A percentile compares a stretch with the other conserved stretches of the same genome.
Conservation (phyloP, 2,329 filamentous ascomycete genomes). For the Aspergillus candidus region DNA sequence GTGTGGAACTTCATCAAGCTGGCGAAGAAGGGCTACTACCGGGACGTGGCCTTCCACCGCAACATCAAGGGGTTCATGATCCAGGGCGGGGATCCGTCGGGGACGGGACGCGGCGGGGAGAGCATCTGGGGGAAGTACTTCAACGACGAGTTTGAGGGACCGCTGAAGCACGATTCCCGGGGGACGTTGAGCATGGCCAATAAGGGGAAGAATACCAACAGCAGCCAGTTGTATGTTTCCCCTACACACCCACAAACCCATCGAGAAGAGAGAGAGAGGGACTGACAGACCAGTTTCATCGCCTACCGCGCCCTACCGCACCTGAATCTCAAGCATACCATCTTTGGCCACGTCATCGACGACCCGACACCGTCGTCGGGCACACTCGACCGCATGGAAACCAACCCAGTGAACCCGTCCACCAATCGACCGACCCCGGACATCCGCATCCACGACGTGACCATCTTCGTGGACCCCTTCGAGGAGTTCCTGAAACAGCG, state of each 20-base stretch:
- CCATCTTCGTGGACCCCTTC: slow-evolving; percentile 89
- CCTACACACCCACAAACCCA: too few species aligned
- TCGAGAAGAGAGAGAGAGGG: too few species aligned
- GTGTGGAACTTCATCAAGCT: slow-evolving; percentile 96
- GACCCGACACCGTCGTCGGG: slow-evolving; percentile 46
- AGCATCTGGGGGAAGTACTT: slow-evolving; percentile 96
- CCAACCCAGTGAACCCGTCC: slow-evolving; percentile 64
- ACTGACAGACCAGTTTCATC: slow-evolving; percentile 57
- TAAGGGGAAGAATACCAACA: slow-evolving; percentile 97
- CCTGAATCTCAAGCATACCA: slow-evolving; percentile 92
- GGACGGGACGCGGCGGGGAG: slow-evolving; percentile 81
- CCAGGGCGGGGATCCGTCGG: slow-evolving; percentile 89
- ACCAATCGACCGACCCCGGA: slow-evolving; percentile 69
- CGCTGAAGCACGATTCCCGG: slow-evolving; percentile 71
- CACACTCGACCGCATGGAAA: slow-evolving; percentile 67
- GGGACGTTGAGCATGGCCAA: slow-evolving; percentile 93
- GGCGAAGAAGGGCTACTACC: slow-evolving; percentile 85
- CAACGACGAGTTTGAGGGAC: slow-evolving; percentile 85
- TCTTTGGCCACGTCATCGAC: slow-evolving; percentile 81
- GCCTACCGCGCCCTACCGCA: slow-evolving; percentile 79
- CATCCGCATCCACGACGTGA: slow-evolving; percentile 73
- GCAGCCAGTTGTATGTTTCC: slow-evolving; percentile 63
- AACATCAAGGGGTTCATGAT: slow-evolving; percentile 98
- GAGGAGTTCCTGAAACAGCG: slow-evolving; percentile 82
- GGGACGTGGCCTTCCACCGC: slow-evolving; percentile 75